Evolutionary conservation across 768 basidiomycete species (phyloP).

Genomic region (Podaxis rugospora): DNA sequence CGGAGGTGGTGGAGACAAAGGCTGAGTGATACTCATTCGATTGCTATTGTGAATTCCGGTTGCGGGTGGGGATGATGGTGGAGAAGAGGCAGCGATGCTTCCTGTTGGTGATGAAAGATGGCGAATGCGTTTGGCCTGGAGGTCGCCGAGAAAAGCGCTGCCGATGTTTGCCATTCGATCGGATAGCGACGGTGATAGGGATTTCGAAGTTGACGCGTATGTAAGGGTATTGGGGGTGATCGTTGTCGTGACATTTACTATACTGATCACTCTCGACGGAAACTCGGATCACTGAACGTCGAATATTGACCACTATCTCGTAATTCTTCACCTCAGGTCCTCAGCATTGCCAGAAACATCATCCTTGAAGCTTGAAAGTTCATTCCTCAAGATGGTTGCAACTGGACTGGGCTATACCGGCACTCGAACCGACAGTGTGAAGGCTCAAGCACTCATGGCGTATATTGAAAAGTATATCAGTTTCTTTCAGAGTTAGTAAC

Average conservation of each 20-base stretch:
- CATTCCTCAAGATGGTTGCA: too few relatives aligned
- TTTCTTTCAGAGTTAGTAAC: too few relatives aligned
- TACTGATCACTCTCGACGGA: background rate
- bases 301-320: too few relatives aligned
- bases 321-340: too few relatives aligned
- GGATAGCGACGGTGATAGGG: background rate
- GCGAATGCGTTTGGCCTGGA: slow-evolving; percentile 50
- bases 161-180: slow-evolving; percentile 54
- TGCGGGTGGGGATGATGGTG: slow-evolving; percentile 38
- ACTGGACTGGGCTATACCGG: too few relatives aligned
- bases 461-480: too few relatives aligned
- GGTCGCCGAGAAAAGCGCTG: slow-evolving; percentile 79
- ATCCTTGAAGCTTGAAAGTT: too few relatives aligned
- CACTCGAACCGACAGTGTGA: too few relatives aligned
- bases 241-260: background rate
- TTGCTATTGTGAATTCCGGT: slow-evolving; percentile 16
- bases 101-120: slow-evolving; percentile 51
- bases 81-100: slow-evolving; percentile 28
- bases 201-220: background rate
- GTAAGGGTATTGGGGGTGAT: background rate
- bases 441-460: too few relatives aligned
- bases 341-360: too few relatives aligned
- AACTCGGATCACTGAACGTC: too few relatives aligned
- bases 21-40: background rate
- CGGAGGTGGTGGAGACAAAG: slow-evolving; percentile 17